A percentile compares a stretch with the other conserved stretches of the same genome.
Conservation (phyloP, 192 early-diverging fungal species). For the Kickxella alabastrina region DNA sequence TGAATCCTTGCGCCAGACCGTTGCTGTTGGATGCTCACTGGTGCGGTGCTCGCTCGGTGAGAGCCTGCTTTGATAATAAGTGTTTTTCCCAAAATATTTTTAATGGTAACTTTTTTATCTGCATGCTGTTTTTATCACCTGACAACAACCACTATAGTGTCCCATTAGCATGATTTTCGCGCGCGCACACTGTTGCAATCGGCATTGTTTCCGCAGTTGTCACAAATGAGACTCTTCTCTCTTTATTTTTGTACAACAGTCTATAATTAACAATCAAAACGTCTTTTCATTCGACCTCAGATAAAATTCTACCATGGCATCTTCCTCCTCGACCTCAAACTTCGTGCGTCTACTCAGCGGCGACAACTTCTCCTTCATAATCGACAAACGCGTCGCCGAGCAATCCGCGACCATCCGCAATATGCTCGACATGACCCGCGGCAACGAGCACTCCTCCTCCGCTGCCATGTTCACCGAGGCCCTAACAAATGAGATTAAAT, state of each 20-base stretch:
- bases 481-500: slow-evolving; percentile 77
- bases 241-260: slow-evolving; percentile 5
- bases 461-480: slow-evolving; percentile 81
- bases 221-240: too few relatives aligned
- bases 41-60: slow-evolving; percentile 82
- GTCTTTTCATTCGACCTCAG: too few relatives aligned
- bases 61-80: slow-evolving; percentile 56
- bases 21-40: slow-evolving; percentile 87
- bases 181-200: too few relatives aligned
- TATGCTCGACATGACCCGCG: slow-evolving; percentile 83
- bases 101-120: too few relatives aligned
- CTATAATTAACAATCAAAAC: background rate
- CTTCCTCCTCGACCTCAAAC: background rate
- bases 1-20: slow-evolving; percentile 71
- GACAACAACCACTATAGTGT: too few relatives aligned
- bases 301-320: too few relatives aligned
- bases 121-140: too few relatives aligned
- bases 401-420: slow-evolving; percentile 91
- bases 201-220: too few relatives aligned
- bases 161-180: too few relatives aligned
- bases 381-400: slow-evolving; percentile 83
- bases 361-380: slow-evolving; percentile 87
- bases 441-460: background rate
- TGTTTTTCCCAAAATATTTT: too few relatives aligned
- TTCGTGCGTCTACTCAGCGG: slow-evolving; percentile 62